These are phyloP conservation scores for Sporothrix variecibatus DNA, from an alignment of 2,329 filamentous ascomycete genomes.

Conservation along the genomic window DNA sequence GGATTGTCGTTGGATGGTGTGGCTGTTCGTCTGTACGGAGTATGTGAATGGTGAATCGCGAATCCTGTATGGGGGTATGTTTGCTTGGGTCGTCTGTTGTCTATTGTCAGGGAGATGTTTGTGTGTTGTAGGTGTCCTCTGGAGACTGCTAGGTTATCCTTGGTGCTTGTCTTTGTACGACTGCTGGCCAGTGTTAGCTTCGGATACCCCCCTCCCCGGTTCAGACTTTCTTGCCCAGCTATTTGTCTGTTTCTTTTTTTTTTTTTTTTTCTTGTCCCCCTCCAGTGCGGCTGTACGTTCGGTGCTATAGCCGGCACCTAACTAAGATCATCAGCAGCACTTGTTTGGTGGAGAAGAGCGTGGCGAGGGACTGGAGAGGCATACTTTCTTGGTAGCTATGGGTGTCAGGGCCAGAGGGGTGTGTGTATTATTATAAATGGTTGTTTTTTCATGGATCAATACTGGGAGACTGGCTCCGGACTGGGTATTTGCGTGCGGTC, in stretches of 20 bases:
- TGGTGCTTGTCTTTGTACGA: neutral
- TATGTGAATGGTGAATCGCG: neutral
- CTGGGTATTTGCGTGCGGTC: neutral
- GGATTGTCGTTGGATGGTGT: neutral
- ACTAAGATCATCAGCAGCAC: constrained; percentile 13
- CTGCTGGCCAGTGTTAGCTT: neutral
- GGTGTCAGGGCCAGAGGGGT: neutral
- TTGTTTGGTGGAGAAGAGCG: constrained; percentile 8
- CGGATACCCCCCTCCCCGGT: neutral
- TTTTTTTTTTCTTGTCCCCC: too few species aligned
- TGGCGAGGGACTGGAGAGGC: constrained; percentile 13
- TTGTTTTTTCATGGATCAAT: neutral
- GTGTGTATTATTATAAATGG: neutral
- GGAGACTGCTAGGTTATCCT: too few species aligned
- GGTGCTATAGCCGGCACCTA: constrained; percentile 1
- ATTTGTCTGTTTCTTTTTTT: neutral
- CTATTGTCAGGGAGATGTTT: neutral
- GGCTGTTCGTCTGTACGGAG: neutral
- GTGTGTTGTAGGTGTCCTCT: neutral
- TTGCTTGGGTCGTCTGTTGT: neutral
- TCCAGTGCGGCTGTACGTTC: neutral
- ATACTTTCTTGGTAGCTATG: neutral
- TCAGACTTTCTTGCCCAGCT: neutral
- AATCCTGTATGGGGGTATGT: neutral
- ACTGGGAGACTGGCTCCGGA: too few species aligned